These are phyloP conservation scores for Bisporella sp. DNA, from an alignment of 2,329 filamentous ascomycete species.

Conservation along the genomic window DNA sequence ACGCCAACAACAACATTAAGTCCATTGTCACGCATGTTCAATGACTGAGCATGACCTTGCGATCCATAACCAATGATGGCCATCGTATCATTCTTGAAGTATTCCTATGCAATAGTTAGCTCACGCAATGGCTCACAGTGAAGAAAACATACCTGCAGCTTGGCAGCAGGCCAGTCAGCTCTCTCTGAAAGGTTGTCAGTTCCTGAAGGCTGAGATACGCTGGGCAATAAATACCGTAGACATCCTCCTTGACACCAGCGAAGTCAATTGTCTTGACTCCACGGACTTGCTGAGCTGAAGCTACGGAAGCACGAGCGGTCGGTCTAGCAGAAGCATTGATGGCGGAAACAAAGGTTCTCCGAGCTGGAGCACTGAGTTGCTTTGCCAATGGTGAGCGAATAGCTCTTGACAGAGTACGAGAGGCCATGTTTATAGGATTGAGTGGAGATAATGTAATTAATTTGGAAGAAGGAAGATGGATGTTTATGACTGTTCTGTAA, in stretches of 20 bases:
- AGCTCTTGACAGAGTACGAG: constrained; percentile 64
- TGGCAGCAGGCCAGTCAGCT: constrained; percentile 96
- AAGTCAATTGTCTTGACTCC: constrained; percentile 99
- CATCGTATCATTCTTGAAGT: constrained; percentile 99
- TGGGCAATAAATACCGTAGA: constrained; percentile 64
- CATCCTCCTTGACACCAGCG: constrained; percentile 83
- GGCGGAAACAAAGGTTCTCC: constrained; percentile 56
- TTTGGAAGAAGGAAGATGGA: constrained; percentile 5
- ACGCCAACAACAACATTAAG: constrained; percentile 99
- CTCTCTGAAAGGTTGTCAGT: constrained; percentile 58
- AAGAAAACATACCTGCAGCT: constrained; percentile 69
- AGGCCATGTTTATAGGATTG: constrained; percentile 57
- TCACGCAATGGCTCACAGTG: no score
- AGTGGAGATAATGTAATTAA: constrained; percentile 6
- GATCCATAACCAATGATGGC: constrained; percentile 98
- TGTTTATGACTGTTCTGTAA: neutral
- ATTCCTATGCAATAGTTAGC: constrained; percentile 54
- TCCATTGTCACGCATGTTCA: constrained; percentile 99
- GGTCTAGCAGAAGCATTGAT: constrained; percentile 48
- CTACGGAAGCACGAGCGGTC: constrained; percentile 41
- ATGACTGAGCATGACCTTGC: constrained; percentile 97
- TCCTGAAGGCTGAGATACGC: neutral
- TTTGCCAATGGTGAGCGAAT: constrained; percentile 56
- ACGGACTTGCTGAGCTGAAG: constrained; percentile 51
- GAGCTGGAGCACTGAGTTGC: constrained; percentile 54